These are phyloP conservation scores for Melampsora medusae DNA, from an alignment of 1,284 basidiomycete species.

Conservation along the genomic window DNA sequence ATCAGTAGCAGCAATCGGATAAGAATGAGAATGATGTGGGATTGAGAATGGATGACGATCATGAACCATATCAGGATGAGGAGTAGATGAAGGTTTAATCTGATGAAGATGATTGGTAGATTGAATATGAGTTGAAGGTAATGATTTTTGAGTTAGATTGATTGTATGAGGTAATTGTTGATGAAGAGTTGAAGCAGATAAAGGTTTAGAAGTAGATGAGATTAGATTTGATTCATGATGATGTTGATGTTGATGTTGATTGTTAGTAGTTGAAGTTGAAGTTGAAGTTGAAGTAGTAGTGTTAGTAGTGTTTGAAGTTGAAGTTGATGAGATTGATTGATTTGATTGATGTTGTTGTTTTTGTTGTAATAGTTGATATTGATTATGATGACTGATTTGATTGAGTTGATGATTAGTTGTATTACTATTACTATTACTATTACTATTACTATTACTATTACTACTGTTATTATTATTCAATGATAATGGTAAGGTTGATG, in stretches of 20 bases:
- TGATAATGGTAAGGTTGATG: neutral
- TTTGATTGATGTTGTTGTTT: neutral
- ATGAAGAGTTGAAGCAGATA: neutral
- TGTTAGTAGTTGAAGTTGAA: neutral
- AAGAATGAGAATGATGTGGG: too few species aligned
- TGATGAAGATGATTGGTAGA: neutral
- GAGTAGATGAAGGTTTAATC: too few species aligned
- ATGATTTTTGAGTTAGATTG: neutral
- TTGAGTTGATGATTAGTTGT: neutral
- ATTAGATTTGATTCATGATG: too few species aligned
- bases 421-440: too few species aligned
- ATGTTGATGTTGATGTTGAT: too few species aligned
- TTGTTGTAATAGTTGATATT: neutral
- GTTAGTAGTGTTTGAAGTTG: too few species aligned
- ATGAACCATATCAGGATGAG: neutral
- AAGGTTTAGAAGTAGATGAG: neutral
- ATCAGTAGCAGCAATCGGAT: too few species aligned
- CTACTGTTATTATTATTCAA: too few species aligned
- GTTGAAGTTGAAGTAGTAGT: neutral
- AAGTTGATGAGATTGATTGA: neutral
- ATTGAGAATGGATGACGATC: too few species aligned
- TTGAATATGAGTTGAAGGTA: neutral
- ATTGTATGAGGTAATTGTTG: neutral
- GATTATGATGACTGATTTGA: slow-evolving; percentile 4
- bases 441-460: too few species aligned